These are phyloP conservation scores for Exophiala phaeomuriformis DNA, from an alignment of 2,329 filamentous ascomycete species.

Conservation along the genomic window DNA sequence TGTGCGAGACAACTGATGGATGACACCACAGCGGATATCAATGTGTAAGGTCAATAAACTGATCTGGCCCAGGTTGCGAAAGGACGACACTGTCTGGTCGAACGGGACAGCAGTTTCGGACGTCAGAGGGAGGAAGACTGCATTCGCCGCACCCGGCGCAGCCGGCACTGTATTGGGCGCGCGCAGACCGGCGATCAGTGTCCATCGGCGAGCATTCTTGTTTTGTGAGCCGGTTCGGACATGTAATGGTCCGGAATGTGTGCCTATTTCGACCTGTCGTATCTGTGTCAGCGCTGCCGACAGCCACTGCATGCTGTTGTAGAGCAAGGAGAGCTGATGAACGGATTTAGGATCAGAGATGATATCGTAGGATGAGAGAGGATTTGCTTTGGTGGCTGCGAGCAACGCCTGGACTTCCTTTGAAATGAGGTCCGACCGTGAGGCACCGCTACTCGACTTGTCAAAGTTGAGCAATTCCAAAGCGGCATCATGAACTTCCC, in stretches of 20 bases:
- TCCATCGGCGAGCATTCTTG: slow-evolving; percentile 64
- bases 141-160: slow-evolving; percentile 32
- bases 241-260: slow-evolving; percentile 41
- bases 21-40: slow-evolving; percentile 76
- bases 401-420: slow-evolving; percentile 53
- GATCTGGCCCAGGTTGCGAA: slow-evolving; percentile 69
- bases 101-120: slow-evolving; percentile 78
- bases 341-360: slow-evolving; percentile 85
- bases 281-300: slow-evolving; percentile 73
- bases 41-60: slow-evolving; percentile 81
- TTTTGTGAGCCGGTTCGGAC: slow-evolving; percentile 41
- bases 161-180: slow-evolving; percentile 17
- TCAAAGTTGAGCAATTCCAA: slow-evolving; percentile 54
- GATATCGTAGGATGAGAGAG: slow-evolving; percentile 69
- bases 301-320: slow-evolving; percentile 98
- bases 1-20: slow-evolving; percentile 65
- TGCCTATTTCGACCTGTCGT: slow-evolving; percentile 72
- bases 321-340: slow-evolving; percentile 74
- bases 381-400: slow-evolving; percentile 48
- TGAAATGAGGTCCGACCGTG: slow-evolving; percentile 48
- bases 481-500: slow-evolving; percentile 65
- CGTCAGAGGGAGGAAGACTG: slow-evolving; percentile 81
- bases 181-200: slow-evolving; percentile 60
- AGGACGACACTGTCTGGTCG: slow-evolving; percentile 76
- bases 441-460: slow-evolving; percentile 1